Base-by-base conservation (phyloP, 2,329 filamentous ascomycete genomes). In the Fusarium concolor region DNA sequence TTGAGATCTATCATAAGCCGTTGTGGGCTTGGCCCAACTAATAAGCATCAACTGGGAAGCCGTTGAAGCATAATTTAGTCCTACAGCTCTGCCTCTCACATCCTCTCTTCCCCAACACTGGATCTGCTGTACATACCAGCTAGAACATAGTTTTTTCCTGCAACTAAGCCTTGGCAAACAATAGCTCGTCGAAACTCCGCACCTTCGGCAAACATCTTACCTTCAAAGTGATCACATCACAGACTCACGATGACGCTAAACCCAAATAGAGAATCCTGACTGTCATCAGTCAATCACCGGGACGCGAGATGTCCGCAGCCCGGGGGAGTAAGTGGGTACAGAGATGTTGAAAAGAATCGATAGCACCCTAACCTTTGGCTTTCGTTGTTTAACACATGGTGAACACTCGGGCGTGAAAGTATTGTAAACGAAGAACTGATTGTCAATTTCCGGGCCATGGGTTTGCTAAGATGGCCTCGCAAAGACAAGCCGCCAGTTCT, bases 401-500 rank as follows among this genome's bases (percentile, higher is more conserved):
- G 51, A 26, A 41, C 10, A 42, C 22, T 46, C 41, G 33, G 14
- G 2, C 20, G 22, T 44, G 22, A 28, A 31, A 52, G 29, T 29
- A 33, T 55, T 28, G 33, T 14, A 17, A 17, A 22, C 28, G 31
- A 38, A n/a, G 17, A 29, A 22, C 11, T 26, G 17, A 17, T 17
- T 38, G 20, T 45, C 28, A 24, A 45, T 37, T 65, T 10, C 41
- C 31, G 22, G 22, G 24, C 33, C 18, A 77, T 76, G 74, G 24
- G 42, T 15, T 46, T 47, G 17, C 43, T 50, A 42, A 49, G 60
- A 22, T 66, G 67, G 70, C 38, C 41, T 22, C 51, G 37, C 29
- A 55, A 58, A 20, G 61, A 54, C 56, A 74, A 75, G 56, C 73
- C 71, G 33, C 77, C 77, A 4, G 22, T 70, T 17, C 57, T 77